Percentiles rank a stretch among this genome's conserved stretches.
These are phyloP conservation scores for Zygosaccharomyces gambellarensis DNA, from an alignment of 805 yeast species.

Conservation along the genomic window DNA sequence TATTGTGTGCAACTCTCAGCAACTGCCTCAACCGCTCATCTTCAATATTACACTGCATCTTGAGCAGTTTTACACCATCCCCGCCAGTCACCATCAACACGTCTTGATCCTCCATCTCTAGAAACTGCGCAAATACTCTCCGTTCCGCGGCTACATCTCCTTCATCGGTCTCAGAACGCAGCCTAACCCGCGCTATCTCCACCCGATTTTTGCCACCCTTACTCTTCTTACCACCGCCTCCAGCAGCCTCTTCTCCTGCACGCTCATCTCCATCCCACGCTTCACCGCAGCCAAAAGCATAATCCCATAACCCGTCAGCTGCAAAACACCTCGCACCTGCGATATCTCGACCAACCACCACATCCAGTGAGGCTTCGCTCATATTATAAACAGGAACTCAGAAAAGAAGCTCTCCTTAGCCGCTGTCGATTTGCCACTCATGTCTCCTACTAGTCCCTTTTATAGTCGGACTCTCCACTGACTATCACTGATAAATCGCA, in stretches of 20 bases:
- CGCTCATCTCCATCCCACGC: neutral
- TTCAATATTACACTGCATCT: neutral
- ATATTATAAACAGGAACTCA: neutral
- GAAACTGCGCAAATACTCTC: neutral
- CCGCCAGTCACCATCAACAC: neutral
- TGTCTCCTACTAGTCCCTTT: neutral
- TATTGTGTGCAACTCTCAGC: constrained; percentile 8
- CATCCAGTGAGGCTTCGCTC: neutral
- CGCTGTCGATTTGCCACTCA: neutral
- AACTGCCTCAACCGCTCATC: constrained; percentile 4
- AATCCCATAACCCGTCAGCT: neutral
- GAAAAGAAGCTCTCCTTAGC: neutral
- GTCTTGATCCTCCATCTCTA: constrained; percentile 3
- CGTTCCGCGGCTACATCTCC: constrained; percentile 2
- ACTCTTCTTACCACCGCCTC: neutral
- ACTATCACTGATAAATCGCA: too few species aligned
- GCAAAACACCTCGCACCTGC: neutral
- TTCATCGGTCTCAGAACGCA: neutral
- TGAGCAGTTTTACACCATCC: neutral
- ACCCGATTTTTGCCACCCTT: neutral
- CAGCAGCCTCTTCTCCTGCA: neutral
- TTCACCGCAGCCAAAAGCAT: neutral
- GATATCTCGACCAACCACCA: neutral
- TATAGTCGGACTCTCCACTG: too few species aligned
- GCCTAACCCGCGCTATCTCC: neutral